These are phyloP conservation scores for Fusarium pseudonygamai DNA, from an alignment of 2,329 filamentous ascomycete genomes.

Conservation along the genomic window DNA sequence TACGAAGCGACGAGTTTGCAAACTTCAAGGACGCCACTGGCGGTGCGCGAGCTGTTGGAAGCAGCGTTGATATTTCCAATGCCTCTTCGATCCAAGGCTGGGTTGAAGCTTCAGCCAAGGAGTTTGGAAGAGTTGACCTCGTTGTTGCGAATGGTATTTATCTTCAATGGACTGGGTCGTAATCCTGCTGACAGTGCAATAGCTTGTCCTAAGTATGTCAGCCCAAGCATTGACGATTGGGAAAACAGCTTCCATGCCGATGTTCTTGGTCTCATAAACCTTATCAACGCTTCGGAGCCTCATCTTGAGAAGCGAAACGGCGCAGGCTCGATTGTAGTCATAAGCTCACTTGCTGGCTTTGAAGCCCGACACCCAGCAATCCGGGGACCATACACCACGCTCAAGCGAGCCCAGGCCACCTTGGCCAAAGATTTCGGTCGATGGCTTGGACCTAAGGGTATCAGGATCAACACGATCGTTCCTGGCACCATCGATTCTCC, in stretches of 20 bases:
- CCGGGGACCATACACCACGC: slow-evolving; percentile 30
- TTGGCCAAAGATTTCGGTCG: slow-evolving; percentile 39
- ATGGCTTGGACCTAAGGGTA: slow-evolving; percentile 31
- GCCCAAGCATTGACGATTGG: slow-evolving; percentile 28
- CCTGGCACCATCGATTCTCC: slow-evolving; percentile 38
- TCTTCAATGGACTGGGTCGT: fast-evolving
- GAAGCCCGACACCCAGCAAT: slow-evolving; percentile 16
- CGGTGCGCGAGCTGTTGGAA: slow-evolving; percentile 29
- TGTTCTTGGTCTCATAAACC: slow-evolving; percentile 34
- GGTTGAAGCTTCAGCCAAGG: background rate
- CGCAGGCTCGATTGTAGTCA: slow-evolving; percentile 38
- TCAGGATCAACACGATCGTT: slow-evolving; percentile 38
- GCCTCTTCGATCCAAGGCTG: slow-evolving; percentile 3
- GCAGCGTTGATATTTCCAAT: slow-evolving; percentile 36
- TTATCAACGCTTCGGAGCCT: slow-evolving; percentile 33
- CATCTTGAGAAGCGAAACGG: slow-evolving; percentile 30
- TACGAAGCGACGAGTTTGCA: slow-evolving; percentile 34
- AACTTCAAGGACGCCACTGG: slow-evolving; percentile 6
- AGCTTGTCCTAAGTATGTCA: slow-evolving; percentile 26
- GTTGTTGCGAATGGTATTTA: slow-evolving; percentile 6
- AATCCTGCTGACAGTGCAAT: fast-evolving
- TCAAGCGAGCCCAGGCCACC: slow-evolving; percentile 38
- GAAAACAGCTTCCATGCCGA: slow-evolving; percentile 40
- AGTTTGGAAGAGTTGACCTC: slow-evolving; percentile 13
- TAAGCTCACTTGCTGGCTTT: slow-evolving; percentile 40